Base-by-base conservation (phyloP, 164 flowering plant species). In the Stephania cephalantha region DNA sequence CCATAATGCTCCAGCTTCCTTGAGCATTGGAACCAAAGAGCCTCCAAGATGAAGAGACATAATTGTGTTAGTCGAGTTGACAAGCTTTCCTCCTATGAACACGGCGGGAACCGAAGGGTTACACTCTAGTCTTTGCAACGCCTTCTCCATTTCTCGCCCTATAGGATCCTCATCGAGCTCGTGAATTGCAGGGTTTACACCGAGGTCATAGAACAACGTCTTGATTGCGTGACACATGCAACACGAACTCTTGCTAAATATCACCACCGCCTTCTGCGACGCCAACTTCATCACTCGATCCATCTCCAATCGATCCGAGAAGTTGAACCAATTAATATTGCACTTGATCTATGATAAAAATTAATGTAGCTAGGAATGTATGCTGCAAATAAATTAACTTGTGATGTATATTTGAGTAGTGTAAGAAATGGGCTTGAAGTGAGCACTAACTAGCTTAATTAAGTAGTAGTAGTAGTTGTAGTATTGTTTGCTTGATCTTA, bases 161-260 rank as follows among this genome's bases (percentile, higher is more conserved):
- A 83, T 89, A 0, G 91, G 90, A 52, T 86, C 89, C 12, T 85
- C 82, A 71, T 93, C 97, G 8, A 91, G 79, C 76, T 88, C 90
- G 74, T 84, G 61, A 63, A 88, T 78, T 35, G 73, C 20, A 1
- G 93, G 88, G 7, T 25, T 76, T 50, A 88, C 95, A 15, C 88
- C 83, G 3, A 90, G 88, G 53, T 88, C 97, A 44, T 77, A 79
- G 75, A 93, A 88, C 20, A 93, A 82, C 18, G 85, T 86, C 77
- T 83, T 84, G 72, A 93, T 90, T 3, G 96, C 86, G 74, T 93
- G 89, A 79, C 88, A 87, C 82, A 93, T 78, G 85, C 95, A 90
- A 66, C 97, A 91, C 6, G 92, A 80, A 84, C 90, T 91, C 84
- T 86, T 90, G 86, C 91, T 91, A 85, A 93, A 93, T 15, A 93